These are phyloP conservation scores for Physcomitrellopsis africana DNA, from an alignment of 225 moss, liverwort and hornwort species.

Conservation along the genomic window DNA sequence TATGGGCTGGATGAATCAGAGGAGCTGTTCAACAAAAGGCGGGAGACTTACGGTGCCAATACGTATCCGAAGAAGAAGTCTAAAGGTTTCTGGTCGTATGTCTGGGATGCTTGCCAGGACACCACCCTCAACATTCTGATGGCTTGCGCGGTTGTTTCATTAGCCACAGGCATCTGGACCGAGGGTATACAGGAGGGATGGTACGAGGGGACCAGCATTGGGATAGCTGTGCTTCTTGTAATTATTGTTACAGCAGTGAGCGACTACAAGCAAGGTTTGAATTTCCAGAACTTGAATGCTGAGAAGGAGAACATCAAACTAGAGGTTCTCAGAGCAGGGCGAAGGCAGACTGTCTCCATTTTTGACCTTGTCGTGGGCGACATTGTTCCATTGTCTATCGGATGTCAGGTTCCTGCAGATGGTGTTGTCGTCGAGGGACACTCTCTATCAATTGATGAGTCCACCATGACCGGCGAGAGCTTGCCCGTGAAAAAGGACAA, in stretches of 20 bases:
- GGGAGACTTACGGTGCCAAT: conserved; percentile 28
- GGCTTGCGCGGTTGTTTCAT: conserved; percentile 53
- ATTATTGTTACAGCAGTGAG: conserved; percentile 56
- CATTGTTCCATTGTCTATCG: conserved; percentile 54
- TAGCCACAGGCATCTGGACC: conserved; percentile 68
- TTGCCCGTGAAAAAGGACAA: conserved; percentile 61
- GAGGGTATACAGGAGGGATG: conserved; percentile 68
- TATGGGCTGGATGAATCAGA: conserved; percentile 30
- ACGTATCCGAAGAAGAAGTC: conserved; percentile 32
- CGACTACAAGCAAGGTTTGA: conserved; percentile 70
- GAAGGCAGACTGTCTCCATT: conserved; percentile 53
- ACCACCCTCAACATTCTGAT: conserved; percentile 65
- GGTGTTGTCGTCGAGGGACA: conserved; percentile 64
- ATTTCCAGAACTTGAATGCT: conserved; percentile 60
- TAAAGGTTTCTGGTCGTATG: conserved; percentile 43
- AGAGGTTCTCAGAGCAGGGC: conserved; percentile 61
- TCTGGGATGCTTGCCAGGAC: conserved; percentile 76
- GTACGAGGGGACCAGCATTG: conserved; percentile 77
- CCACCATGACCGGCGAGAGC: conserved; percentile 85
- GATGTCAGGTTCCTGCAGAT: conserved; percentile 79
- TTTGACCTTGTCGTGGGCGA: conserved; percentile 75
- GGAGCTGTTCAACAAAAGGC: conserved; percentile 25
- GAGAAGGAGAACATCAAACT: conserved; percentile 67
- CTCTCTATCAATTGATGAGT: conserved; percentile 67
- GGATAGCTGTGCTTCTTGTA: conserved; percentile 60